Evolutionary conservation across 805 yeast genomes (phyloP), one percentile per base, ranked within the genome.

Genomic region (Metschnikowia peoriensis): DNA sequence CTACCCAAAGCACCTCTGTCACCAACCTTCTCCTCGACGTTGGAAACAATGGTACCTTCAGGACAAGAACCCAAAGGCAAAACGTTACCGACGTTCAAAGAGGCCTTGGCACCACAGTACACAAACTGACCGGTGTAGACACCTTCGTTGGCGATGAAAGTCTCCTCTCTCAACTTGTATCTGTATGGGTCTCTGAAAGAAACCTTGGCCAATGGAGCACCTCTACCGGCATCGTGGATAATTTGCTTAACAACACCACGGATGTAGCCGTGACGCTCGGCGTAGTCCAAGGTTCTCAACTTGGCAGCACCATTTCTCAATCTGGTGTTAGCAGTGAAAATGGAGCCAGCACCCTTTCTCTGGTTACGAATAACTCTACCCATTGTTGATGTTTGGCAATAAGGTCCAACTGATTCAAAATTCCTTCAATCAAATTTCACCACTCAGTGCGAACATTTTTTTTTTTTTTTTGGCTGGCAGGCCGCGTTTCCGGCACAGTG

Each of bases 321-420:
- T 83, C 98, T 93, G 86, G 98, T 93, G 94, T 93, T 96, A 73
- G 99, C 86, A 78, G 96, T 88, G 91, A 94, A 94, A 86, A 94
- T 91, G 74, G 98, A 93, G 77, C 99, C 98, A 81, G 97, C 97
- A 88, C 98, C 98, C 85, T 94, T 94, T 91, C 99, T 92, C 88
- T 94, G 99, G 88, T 94, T 94, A 85, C 99, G 96, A 85, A 94
- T 94, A 83, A 94, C 99, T 88, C 98, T 90, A 89, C 97, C 97
- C 61, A 58, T 59, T 59, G 57, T 53, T 51, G 58, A 56, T 59
- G 59, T 50, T 59, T 57, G 53, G 58, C 54, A 48, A 52, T 52
- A 45, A 32, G 40, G 39, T 56, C 47, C 48, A 50, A 47, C 44
- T 46, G 46, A 39, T 50, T 47, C 39, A 43, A 50, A 45, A 40